Evolutionary conservation across 192 early-diverging fungal genomes (phyloP), one percentile per base, ranked within the genome.

Genomic region (Globomyces pollinis-pini): DNA sequence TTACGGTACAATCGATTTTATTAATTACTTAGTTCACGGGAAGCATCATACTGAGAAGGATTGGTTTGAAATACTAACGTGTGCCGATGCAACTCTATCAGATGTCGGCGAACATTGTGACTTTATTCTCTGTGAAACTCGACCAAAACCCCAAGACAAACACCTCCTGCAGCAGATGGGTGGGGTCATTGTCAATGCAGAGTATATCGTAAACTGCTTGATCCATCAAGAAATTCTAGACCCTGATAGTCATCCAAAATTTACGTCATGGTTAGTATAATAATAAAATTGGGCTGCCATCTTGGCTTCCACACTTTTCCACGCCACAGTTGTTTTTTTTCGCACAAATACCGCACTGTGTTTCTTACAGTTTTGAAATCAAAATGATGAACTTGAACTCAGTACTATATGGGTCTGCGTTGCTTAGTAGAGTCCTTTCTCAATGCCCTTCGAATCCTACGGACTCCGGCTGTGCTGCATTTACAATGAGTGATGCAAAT

Each of bases 381-480:
- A n/a, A n/a, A n/a, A n/a, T n/a, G n/a, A n/a, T n/a, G n/a, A n/a
- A n/a, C n/a, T n/a, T n/a, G n/a, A n/a, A n/a, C n/a, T n/a, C n/a
- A n/a, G 38, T 39, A 13, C 38, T 39, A 39, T n/a, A 13, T 13
- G 12, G 12, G 38, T n/a, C n/a, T 39, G 38, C 38, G 12, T 13
- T 13, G 38, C n/a, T 54, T 54, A 1, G 5, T 7, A 31, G 5
- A 24, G 52, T 4, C 2, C 9, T 38, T 21, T 54, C 52, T 24
- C 21, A 8, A 16, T 54, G 52, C 1, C 52, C 52, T 13, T 32
- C 52, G 0, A 54, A 36, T 34, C 21, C 52, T 15, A 54, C 52
- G 9, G 52, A 54, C 30, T 9, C 52, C 5, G 29, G 6, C 30
- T 54, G 52, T n/a, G 52, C 52, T 16, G 21, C 52, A 24, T 54